A percentile compares a stretch with the other conserved stretches of the same genome.
These are phyloP conservation scores for Blepharisma japonicum DNA, from an alignment of 73 alveolate genomes.

Conservation along the genomic window DNA sequence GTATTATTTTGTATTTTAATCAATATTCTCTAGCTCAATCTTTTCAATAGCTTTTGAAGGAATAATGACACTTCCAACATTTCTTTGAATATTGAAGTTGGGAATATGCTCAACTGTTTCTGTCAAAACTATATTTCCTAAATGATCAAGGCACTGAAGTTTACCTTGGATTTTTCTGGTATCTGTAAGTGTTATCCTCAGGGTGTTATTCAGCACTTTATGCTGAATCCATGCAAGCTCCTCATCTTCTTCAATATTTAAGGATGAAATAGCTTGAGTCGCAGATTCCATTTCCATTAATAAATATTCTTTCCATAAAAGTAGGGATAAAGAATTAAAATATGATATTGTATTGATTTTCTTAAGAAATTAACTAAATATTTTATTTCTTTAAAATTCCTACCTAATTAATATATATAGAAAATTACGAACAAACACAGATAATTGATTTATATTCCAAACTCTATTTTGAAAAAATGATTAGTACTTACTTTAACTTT, in stretches of 20 bases:
- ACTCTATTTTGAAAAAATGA: too few relatives aligned
- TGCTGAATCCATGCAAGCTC: conserved; percentile 4
- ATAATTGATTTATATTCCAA: too few relatives aligned
- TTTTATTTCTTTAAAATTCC: too few relatives aligned
- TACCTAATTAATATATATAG: too few relatives aligned
- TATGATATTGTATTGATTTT: too few relatives aligned
- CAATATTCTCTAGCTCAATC: not conserved
- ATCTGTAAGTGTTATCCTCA: not conserved
- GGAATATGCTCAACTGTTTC: not conserved
- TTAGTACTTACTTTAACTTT: too few relatives aligned
- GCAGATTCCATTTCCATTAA: too few relatives aligned
- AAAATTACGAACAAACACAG: too few relatives aligned
- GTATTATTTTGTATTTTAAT: too few relatives aligned
- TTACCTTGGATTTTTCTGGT: not conserved
- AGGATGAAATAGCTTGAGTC: not conserved
- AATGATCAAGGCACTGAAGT: conserved; percentile 16
- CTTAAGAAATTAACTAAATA: too few relatives aligned
- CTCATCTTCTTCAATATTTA: not conserved
- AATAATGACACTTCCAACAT: not conserved
- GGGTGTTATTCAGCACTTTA: not conserved
- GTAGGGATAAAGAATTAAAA: too few relatives aligned
- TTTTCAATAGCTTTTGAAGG: conserved; percentile 1
- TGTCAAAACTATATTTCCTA: not conserved
- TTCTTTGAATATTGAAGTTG: not conserved
- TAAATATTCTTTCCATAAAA: too few relatives aligned